These are phyloP conservation scores for Hortiboletus flavorubellus DNA, from an alignment of 768 basidiomycete species.

Conservation along the genomic window DNA sequence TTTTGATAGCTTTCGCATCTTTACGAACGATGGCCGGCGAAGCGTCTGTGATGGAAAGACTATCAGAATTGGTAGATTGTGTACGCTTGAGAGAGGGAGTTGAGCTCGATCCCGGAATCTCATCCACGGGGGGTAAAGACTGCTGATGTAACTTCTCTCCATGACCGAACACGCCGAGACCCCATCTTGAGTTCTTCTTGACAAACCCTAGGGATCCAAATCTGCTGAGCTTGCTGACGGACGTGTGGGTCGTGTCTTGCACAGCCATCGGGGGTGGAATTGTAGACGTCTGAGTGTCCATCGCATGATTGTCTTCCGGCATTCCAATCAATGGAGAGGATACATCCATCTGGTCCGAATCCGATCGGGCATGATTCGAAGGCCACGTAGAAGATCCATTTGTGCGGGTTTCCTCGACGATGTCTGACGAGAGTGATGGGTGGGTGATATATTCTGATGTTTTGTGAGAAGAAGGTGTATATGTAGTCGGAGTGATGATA, in stretches of 20 bases:
- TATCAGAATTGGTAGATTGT: conserved; percentile 74
- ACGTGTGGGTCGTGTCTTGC: conserved; percentile 38
- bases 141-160: conserved; percentile 65
- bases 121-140: conserved; percentile 67
- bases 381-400: conserved; percentile 26
- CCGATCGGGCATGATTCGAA: conserved; percentile 29
- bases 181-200: conserved; percentile 70
- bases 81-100: conserved; percentile 73
- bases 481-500: conserved; percentile 28
- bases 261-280: conserved; percentile 40
- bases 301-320: conserved; percentile 39
- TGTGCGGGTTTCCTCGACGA: conserved; percentile 28
- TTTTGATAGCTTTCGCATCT: conserved; percentile 75
- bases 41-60: conserved; percentile 55
- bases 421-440: conserved; percentile 30
- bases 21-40: conserved; percentile 39
- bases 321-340: conserved; percentile 47
- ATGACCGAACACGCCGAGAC: conserved; percentile 65
- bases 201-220: conserved; percentile 57
- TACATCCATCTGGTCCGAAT: conserved; percentile 53
- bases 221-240: conserved; percentile 55
- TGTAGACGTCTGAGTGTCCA: conserved; percentile 49
- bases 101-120: conserved; percentile 53
- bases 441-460: conserved; percentile 38
- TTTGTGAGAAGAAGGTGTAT: conserved; percentile 31